phyloP scores from a whole-genome alignment of 352 stramenopile genomes.

The Pythium volutum region DNA sequence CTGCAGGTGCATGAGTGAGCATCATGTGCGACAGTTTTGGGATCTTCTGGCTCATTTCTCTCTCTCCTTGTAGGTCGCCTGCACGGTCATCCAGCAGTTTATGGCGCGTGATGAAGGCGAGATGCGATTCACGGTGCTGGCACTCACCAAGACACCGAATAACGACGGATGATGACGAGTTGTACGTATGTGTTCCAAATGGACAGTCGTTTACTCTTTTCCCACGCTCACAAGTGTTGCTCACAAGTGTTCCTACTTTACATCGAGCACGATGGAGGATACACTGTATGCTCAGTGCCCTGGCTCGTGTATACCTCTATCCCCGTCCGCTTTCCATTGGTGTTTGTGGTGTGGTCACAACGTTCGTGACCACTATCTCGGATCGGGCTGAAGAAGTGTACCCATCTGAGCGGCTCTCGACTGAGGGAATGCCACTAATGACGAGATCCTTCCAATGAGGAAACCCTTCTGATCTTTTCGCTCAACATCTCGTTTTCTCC shows the following conservation, averaged over 20 bases:
- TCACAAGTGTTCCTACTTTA: too few species aligned
- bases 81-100: conserved; percentile 88
- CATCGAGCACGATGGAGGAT: too few species aligned
- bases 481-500: too few species aligned
- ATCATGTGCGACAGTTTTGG: neutral
- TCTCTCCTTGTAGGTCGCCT: conserved; percentile 63
- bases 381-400: neutral
- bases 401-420: neutral
- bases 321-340: neutral
- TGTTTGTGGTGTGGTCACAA: conserved; percentile 1
- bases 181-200: too few species aligned
- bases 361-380: too few species aligned
- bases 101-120: conserved; percentile 93
- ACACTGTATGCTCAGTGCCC: too few species aligned
- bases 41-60: neutral
- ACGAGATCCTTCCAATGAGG: neutral
- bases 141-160: conserved; percentile 71
- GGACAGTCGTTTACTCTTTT: too few species aligned
- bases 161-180: conserved; percentile 12
- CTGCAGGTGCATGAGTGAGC: conserved; percentile 47
- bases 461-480: neutral
- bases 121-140: conserved; percentile 94
- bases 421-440: conserved; percentile 8
- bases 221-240: too few species aligned
- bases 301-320: too few species aligned